These are phyloP conservation scores for Epichloe festucae DNA, from an alignment of 2,329 filamentous ascomycete species.

Conservation along the genomic window DNA sequence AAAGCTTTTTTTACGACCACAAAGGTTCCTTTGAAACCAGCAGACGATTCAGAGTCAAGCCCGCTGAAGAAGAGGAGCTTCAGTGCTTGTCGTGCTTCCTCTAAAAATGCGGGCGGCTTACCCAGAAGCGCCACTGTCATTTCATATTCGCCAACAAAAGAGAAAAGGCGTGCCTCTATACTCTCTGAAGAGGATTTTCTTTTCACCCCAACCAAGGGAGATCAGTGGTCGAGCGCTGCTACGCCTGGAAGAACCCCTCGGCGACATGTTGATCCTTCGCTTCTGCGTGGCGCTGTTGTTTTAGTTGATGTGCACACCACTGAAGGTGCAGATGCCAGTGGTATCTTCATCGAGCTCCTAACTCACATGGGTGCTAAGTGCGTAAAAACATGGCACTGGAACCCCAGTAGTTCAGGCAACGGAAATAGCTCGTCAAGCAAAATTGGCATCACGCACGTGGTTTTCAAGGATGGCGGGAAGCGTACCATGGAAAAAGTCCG, in stretches of 20 bases:
- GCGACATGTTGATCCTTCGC: conserved; percentile 34
- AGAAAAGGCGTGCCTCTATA: conserved; percentile 12
- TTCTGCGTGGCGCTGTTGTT: conserved; percentile 61
- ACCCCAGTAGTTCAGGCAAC: conserved; percentile 30
- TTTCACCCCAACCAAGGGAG: conserved; percentile 29
- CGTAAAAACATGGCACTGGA: conserved; percentile 65
- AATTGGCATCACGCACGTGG: conserved; percentile 73
- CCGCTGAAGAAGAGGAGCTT: conserved; percentile 36
- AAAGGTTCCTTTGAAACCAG: conserved; percentile 62
- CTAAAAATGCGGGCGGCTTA: conserved; percentile 28
- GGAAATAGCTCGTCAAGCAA: conserved; percentile 31
- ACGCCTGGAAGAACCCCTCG: conserved; percentile 46
- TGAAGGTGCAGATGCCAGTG: conserved; percentile 67
- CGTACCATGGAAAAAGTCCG: conserved; percentile 71
- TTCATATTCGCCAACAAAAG: conserved; percentile 40
- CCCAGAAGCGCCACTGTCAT: conserved; percentile 38
- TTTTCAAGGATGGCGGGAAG: conserved; percentile 78
- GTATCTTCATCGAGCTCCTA: conserved; percentile 69
- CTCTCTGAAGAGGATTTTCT: background rate
- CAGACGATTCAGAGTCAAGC: conserved; percentile 42
- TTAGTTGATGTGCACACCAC: conserved; percentile 76
- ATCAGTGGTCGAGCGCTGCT: conserved; percentile 39
- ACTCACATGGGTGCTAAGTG: conserved; percentile 71
- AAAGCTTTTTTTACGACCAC: conserved; percentile 57
- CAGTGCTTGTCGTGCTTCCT: conserved; percentile 35